A percentile compares a stretch with the other conserved stretches of the same genome.
These are phyloP conservation scores for Fusarium sarcochroum DNA, from an alignment of 2,329 filamentous ascomycete genomes.

Conservation along the genomic window DNA sequence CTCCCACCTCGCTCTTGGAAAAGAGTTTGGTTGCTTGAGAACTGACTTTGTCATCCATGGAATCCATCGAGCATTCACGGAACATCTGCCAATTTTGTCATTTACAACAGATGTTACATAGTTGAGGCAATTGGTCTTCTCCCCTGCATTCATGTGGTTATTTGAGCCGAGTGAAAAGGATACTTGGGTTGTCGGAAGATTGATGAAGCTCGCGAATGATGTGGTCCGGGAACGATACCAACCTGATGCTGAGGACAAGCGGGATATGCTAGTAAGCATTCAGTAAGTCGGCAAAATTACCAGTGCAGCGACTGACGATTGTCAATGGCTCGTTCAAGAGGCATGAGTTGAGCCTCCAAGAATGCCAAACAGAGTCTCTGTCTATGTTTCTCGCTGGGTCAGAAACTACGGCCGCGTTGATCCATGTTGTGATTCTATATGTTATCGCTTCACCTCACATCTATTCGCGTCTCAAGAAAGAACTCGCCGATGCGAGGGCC, in stretches of 20 bases:
- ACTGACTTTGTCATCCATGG: conserved; percentile 1
- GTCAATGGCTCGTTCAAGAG: conserved; percentile 3
- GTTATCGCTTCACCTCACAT: background rate
- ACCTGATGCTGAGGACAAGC: background rate
- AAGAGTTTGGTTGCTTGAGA: background rate
- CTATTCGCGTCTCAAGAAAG: background rate
- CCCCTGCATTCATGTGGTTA: background rate
- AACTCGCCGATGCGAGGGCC: background rate
- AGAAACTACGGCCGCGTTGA: background rate
- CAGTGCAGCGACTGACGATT: background rate
- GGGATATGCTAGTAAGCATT: conserved; percentile 2
- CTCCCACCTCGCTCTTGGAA: background rate
- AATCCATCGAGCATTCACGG: background rate
- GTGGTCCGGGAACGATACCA: background rate
- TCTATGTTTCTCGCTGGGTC: conserved; percentile 6
- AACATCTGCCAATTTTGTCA: background rate
- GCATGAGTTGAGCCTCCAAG: background rate
- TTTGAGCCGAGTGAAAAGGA: conserved; percentile 3
- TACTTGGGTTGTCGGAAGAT: background rate
- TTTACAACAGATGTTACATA: conserved; percentile 7
- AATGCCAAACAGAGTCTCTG: background rate
- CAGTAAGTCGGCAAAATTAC: too few relatives aligned
- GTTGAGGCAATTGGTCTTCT: conserved; percentile 1
- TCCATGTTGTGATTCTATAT: background rate
- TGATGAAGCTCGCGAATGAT: conserved; percentile 5